Percentiles rank a stretch among this genome's conserved stretches.
phyloP scores from a whole-genome alignment of 164 flowering plant genomes.

The Cinnamomum chago region DNA sequence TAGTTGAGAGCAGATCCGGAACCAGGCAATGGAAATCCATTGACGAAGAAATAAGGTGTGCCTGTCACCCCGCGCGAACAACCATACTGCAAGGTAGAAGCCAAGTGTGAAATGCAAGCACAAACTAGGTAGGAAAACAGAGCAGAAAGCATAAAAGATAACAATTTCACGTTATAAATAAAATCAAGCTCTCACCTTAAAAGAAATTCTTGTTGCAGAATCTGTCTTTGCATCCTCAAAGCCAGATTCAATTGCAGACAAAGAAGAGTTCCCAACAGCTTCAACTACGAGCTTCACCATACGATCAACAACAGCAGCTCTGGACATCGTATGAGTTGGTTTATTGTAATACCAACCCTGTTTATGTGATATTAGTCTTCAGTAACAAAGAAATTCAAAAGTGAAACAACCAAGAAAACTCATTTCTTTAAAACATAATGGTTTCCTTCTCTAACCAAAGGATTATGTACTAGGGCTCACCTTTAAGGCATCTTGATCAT shows the following conservation, averaged over 20 bases:
- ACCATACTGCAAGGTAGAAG: slow-evolving; percentile 57
- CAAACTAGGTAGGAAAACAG: background rate
- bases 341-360: slow-evolving; percentile 69
- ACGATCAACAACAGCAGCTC: slow-evolving; percentile 35
- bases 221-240: slow-evolving; percentile 54
- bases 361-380: background rate
- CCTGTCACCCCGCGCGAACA: slow-evolving; percentile 73
- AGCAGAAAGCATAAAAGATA: background rate
- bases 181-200: slow-evolving; percentile 42
- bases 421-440: too few species aligned
- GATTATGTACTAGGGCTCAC: background rate
- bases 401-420: too few species aligned
- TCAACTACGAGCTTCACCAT: slow-evolving; percentile 34
- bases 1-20: slow-evolving; percentile 49
- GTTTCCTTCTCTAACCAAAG: background rate
- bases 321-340: slow-evolving; percentile 47
- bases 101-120: background rate
- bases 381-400: background rate
- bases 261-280: slow-evolving; percentile 46
- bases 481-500: background rate
- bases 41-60: slow-evolving; percentile 72
- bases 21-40: slow-evolving; percentile 65
- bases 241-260: slow-evolving; percentile 37
- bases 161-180: too few species aligned
- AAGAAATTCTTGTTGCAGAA: slow-evolving; percentile 55